A percentile compares a stretch with the other conserved stretches of the same genome.
Evolutionary conservation across 331 rosid species (phyloP).

Genomic region (Spiraea crenata): DNA sequence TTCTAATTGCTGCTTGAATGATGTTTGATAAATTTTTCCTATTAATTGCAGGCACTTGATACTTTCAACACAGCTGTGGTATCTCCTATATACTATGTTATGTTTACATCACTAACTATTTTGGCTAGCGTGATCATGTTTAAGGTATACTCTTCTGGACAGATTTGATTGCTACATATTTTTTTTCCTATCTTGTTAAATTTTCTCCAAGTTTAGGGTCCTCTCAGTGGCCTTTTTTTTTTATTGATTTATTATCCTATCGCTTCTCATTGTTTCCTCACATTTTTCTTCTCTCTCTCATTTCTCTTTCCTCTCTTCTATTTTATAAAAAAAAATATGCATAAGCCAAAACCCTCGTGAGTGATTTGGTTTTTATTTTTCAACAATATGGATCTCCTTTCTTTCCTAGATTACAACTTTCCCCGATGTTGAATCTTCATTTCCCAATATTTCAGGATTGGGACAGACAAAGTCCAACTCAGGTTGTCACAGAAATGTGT

Average conservation of each 20-base stretch:
- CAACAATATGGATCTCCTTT: background rate
- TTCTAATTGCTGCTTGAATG: conserved; percentile 5
- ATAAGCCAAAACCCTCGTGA: no score
- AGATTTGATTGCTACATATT: background rate
- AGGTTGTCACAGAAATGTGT: conserved; percentile 90
- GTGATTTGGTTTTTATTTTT: no score
- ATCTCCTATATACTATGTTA: conserved; percentile 93
- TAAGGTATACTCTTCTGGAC: conserved; percentile 53
- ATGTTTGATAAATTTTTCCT: background rate
- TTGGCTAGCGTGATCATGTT: conserved; percentile 98
- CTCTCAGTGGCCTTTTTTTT: no score
- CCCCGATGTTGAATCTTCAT: background rate
- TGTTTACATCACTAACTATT: conserved; percentile 96
- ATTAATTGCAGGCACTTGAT: conserved; percentile 82
- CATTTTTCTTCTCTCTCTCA: background rate
- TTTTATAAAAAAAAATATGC: no score
- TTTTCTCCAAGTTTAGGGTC: background rate
- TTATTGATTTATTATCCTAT: no score
- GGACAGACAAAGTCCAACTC: conserved; percentile 97
- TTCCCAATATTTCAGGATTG: conserved; percentile 64
- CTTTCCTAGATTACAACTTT: background rate
- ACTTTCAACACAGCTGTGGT: conserved; percentile 97
- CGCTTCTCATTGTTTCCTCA: background rate
- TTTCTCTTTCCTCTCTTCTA: background rate
- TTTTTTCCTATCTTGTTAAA: background rate